These are phyloP conservation scores for Avena atlantica DNA, from an alignment of 176 grass and related monocot genomes.

Conservation along the genomic window DNA sequence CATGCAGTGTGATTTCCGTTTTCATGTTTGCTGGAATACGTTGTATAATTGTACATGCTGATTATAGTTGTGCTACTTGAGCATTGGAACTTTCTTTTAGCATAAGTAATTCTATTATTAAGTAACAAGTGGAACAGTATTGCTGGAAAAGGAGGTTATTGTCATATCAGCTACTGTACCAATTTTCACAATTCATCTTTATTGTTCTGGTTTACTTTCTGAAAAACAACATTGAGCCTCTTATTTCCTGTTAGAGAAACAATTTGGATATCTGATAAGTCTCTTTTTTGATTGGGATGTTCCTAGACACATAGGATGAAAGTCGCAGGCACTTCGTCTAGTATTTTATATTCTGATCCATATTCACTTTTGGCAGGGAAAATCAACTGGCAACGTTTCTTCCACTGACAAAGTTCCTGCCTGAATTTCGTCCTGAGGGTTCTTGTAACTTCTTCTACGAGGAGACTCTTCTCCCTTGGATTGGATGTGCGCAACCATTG, in stretches of 20 bases:
- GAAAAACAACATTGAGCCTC: not conserved
- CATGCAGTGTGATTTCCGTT: too few relatives aligned
- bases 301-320: not conserved
- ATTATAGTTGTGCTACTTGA: too few relatives aligned
- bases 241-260: slow-evolving; percentile 13
- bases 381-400: not conserved
- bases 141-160: not conserved
- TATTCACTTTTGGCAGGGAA: slow-evolving; percentile 6
- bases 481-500: not conserved
- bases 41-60: too few relatives aligned
- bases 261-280: not conserved
- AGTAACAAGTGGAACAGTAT: too few relatives aligned
- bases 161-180: not conserved
- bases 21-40: too few relatives aligned
- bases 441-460: not conserved
- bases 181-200: not conserved
- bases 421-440: not conserved
- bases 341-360: not conserved
- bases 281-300: not conserved
- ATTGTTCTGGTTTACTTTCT: not conserved
- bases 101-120: too few relatives aligned
- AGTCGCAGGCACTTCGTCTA: not conserved
- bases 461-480: not conserved
- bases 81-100: too few relatives aligned
- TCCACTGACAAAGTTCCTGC: not conserved